These are phyloP conservation scores for Theobroma cacao DNA, from an alignment of 345 rosid genomes.

Conservation along the genomic window DNA sequence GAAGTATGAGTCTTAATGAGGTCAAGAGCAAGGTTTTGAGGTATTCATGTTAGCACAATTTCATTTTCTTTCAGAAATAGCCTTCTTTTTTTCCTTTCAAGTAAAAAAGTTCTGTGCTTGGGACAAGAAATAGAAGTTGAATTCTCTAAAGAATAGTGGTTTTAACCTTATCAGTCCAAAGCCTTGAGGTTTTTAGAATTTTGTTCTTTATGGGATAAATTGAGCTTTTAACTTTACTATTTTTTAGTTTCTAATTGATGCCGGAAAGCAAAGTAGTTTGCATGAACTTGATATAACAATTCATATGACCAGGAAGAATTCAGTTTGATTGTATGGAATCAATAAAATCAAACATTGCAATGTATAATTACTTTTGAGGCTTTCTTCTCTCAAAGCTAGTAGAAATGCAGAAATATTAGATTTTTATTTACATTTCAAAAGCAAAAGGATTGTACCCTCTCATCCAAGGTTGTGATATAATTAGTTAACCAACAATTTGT, in stretches of 20 bases:
- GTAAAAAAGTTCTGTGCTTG: background rate
- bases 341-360: background rate
- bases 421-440: background rate
- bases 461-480: background rate
- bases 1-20: conserved; percentile 28
- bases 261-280: background rate
- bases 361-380: background rate
- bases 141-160: background rate
- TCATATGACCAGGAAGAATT: background rate
- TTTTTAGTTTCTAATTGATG: background rate
- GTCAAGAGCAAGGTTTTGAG: conserved; percentile 48
- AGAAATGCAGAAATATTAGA: background rate
- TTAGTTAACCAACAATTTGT: background rate
- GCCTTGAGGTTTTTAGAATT: background rate
- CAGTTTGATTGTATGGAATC: background rate
- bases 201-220: background rate
- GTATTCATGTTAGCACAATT: conserved; percentile 28
- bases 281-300: background rate
- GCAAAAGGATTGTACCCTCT: background rate
- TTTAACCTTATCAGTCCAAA: background rate
- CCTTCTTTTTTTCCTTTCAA: background rate
- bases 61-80: background rate
- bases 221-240: background rate
- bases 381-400: background rate
- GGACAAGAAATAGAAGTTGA: background rate